Evolutionary conservation across 2,329 filamentous ascomycete genomes (phyloP).

Genomic region (Cladosporium sp.): DNA sequence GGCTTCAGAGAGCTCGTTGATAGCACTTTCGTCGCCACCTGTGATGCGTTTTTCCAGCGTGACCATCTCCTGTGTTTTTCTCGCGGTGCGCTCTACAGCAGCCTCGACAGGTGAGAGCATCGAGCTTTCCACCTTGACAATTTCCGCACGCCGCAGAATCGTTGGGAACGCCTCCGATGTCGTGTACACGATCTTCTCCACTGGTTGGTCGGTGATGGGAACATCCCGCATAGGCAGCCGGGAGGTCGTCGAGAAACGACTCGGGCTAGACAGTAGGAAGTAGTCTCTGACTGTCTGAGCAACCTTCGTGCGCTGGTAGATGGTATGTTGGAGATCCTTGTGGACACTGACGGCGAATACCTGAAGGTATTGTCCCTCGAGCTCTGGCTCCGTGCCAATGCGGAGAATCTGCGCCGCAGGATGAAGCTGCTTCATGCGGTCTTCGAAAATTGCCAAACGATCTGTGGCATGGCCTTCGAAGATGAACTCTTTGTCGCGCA

Average conservation of each 20-base stretch:
- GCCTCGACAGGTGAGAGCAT: slow-evolving; percentile 72
- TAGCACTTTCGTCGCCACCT: slow-evolving; percentile 57
- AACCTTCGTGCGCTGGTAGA: slow-evolving; percentile 84
- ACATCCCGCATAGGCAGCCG: slow-evolving; percentile 61
- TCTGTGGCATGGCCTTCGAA: slow-evolving; percentile 79
- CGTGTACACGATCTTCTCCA: slow-evolving; percentile 79
- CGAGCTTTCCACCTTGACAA: slow-evolving; percentile 63
- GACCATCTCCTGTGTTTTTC: slow-evolving; percentile 83
- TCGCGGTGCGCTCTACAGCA: slow-evolving; percentile 82
- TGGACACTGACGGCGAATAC: slow-evolving; percentile 76
- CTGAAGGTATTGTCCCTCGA: slow-evolving; percentile 86
- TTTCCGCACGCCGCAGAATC: slow-evolving; percentile 81
- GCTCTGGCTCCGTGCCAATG: slow-evolving; percentile 62
- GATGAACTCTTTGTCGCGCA: slow-evolving; percentile 88
- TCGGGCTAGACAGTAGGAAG: slow-evolving; percentile 71
- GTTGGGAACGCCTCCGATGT: slow-evolving; percentile 87
- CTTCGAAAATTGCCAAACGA: slow-evolving; percentile 74
- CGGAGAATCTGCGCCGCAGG: slow-evolving; percentile 78
- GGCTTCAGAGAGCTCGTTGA: slow-evolving; percentile 67
- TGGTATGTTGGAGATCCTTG: slow-evolving; percentile 73
- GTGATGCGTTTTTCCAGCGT: slow-evolving; percentile 66
- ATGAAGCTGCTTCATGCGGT: slow-evolving; percentile 87
- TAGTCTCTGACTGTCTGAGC: slow-evolving; percentile 82
- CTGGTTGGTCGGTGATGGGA: slow-evolving; percentile 64
- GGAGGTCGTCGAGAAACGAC: slow-evolving; percentile 70